These are phyloP conservation scores for Radiomyces spectabilis DNA, from an alignment of 192 early-diverging fungal species.

Conservation along the genomic window DNA sequence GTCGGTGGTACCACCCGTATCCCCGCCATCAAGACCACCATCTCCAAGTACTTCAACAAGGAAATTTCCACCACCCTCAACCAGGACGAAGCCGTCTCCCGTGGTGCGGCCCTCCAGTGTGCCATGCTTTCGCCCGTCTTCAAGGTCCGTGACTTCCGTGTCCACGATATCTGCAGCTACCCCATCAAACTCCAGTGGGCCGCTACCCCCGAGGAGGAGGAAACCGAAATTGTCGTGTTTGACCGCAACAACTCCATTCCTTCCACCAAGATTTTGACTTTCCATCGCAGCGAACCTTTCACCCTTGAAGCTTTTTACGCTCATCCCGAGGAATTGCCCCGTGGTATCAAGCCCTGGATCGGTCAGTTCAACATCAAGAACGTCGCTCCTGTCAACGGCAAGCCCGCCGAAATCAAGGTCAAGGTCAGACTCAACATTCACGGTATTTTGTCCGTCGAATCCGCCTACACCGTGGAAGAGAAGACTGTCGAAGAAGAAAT, in stretches of 20 bases:
- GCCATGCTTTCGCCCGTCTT: conserved; percentile 95
- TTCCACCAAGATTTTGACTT: conserved; percentile 85
- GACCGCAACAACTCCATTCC: conserved; percentile 79
- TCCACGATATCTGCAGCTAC: conserved; percentile 85
- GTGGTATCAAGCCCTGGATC: conserved; percentile 71
- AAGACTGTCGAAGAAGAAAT: conserved; percentile 73
- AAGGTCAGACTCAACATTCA: conserved; percentile 86
- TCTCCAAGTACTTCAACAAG: conserved; percentile 84
- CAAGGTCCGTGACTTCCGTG: conserved; percentile 94
- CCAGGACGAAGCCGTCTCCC: conserved; percentile 95
- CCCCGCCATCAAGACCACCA: conserved; percentile 84
- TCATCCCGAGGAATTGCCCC: conserved; percentile 61
- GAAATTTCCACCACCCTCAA: conserved; percentile 90
- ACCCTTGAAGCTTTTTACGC: conserved; percentile 77
- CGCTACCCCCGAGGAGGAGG: conserved; percentile 63
- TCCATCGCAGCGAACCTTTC: conserved; percentile 82
- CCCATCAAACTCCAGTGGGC: conserved; percentile 91
- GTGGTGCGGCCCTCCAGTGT: conserved; percentile 94
- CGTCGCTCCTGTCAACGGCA: conserved; percentile 61
- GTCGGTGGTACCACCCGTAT: conserved; percentile 94
- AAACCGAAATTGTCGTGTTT: conserved; percentile 84
- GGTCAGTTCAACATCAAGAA: conserved; percentile 82
- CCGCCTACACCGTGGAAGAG: conserved; percentile 86
- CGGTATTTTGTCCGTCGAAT: conserved; percentile 73
- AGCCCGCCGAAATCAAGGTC: conserved; percentile 80